These are phyloP conservation scores for Psilocybe sp. DNA, from an alignment of 768 basidiomycete species.

Conservation along the genomic window DNA sequence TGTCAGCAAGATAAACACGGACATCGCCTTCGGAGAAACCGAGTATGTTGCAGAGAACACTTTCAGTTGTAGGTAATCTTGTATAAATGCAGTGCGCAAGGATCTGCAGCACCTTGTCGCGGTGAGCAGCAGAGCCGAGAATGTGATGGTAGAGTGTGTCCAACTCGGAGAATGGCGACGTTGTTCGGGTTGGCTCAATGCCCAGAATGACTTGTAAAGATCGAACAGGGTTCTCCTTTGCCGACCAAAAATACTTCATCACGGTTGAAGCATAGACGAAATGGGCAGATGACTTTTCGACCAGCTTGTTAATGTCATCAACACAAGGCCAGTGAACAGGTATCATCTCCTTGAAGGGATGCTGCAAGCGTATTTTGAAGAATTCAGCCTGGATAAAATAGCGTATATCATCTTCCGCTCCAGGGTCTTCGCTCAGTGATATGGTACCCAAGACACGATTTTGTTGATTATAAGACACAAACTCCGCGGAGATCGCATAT, in stretches of 20 bases:
- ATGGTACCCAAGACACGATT: neutral
- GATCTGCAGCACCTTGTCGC: no score
- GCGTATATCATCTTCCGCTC: neutral
- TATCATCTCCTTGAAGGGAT: neutral
- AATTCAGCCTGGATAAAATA: neutral
- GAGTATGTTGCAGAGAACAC: no score
- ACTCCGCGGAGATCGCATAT: neutral
- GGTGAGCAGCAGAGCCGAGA: no score
- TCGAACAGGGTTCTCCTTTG: neutral
- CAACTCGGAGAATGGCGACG: neutral
- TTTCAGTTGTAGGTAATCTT: no score
- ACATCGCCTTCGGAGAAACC: no score
- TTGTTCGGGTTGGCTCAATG: neutral
- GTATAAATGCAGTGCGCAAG: no score
- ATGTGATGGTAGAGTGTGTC: neutral
- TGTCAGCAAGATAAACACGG: no score
- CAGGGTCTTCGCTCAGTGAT: neutral
- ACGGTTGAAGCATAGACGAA: neutral
- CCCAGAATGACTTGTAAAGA: neutral
- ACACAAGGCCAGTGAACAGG: neutral
- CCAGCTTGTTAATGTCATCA: neutral
- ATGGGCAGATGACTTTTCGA: neutral
- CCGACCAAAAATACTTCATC: neutral
- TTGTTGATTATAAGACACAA: neutral
- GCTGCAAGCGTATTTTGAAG: neutral